These are phyloP conservation scores for Aureobasidium leucospermi DNA, from an alignment of 2,329 filamentous ascomycete genomes.

Conservation along the genomic window DNA sequence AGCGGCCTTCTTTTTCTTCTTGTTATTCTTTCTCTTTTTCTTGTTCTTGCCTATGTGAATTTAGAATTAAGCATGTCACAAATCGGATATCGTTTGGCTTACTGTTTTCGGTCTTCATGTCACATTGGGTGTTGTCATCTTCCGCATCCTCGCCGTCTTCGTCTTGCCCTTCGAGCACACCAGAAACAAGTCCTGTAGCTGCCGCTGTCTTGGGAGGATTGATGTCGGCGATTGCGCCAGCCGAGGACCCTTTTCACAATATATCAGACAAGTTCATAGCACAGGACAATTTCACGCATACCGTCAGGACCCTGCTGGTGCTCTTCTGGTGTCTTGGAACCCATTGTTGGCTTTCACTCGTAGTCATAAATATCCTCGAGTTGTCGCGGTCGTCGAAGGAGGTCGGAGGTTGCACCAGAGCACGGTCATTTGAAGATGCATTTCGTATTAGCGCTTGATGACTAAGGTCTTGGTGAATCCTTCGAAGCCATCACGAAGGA, in stretches of 20 bases:
- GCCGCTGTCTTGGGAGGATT: constrained; percentile 3
- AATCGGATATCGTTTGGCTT: constrained; percentile 30
- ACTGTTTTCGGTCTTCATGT: constrained; percentile 43
- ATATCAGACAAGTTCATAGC: background rate
- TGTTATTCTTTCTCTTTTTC: constrained; percentile 70
- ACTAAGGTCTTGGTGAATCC: background rate
- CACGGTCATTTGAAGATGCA: background rate
- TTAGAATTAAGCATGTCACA: background rate
- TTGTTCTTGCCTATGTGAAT: background rate
- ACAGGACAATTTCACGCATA: background rate
- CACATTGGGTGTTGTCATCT: constrained; percentile 22
- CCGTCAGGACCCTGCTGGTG: background rate
- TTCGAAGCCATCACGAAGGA: background rate
- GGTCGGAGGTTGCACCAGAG: background rate
- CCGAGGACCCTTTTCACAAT: background rate
- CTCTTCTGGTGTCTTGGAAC: background rate
- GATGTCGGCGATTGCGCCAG: background rate
- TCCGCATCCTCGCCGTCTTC: constrained; percentile 20
- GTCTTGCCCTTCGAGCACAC: constrained; percentile 21
- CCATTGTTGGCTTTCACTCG: background rate
- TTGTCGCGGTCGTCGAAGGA: background rate
- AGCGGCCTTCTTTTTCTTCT: constrained; percentile 43
- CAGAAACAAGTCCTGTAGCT: background rate
- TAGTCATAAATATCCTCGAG: background rate
- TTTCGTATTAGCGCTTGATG: background rate